Base-by-base conservation (phyloP, 805 yeast genomes). In the Wickerhamomyces bovis region DNA sequence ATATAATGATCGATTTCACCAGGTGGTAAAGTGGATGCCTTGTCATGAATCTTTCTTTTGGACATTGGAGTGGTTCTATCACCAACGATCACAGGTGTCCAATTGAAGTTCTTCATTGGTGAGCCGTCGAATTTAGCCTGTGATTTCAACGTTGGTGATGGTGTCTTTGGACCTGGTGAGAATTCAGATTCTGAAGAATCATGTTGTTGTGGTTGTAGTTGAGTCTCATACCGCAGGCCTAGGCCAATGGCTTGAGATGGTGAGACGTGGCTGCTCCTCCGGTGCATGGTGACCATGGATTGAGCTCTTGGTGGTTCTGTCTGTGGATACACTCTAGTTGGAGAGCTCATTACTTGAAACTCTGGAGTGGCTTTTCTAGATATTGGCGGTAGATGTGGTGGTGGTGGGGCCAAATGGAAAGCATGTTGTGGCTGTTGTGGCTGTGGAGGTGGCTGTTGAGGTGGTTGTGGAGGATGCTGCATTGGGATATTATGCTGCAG, bases 1-100 rank as follows among this genome's bases (percentile, higher is more conserved):
- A 92, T 83, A 58, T 83, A 88, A 47, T 77, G 78, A 62, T 92
- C 98, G 39, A 90, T 78, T 42, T 88, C 85, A 3, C 97, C 97
- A 3, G 94, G 89, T 19, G 96, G 97, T 26, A 90, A 64, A 10
- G 89, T 78, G 1, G 94, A 81, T 39, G 61, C 56, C 54, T 66
- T 52, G 49, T 60, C 55, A 54, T 64, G 51, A 4, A 55, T 48
- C 35, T 58, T 59, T 46, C 56, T 56, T 43, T 53, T 54, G 23
- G 42, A 45, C 33, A 46, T 41, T 28, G 53, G 42, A 11, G 45
- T 33, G 2, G 42, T 38, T 12, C 45, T 46, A 20, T 45, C 47
- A 30, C 52, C 53, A n/a, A 52, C 41, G 15, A 60, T 50, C 4
- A 60, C 53, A 15, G 61, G 63, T 1, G 57, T 56, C 66, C 61